Conservation (phyloP, 1,139 yeast genomes). For the Candida frijolesensis region DNA sequence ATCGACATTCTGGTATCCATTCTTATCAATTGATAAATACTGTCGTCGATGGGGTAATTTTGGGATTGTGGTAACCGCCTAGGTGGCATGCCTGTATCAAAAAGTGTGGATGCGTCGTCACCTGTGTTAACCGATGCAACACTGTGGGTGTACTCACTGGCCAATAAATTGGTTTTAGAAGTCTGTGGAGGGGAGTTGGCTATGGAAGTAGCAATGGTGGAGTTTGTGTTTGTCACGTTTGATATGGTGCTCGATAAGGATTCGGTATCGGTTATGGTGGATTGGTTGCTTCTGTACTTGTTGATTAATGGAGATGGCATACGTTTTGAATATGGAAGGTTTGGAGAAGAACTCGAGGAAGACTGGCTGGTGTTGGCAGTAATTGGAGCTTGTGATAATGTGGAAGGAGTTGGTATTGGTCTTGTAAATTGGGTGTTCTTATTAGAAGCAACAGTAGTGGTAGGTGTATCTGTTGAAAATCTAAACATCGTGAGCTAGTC, state of each 20-base stretch:
- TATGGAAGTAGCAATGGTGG: constrained; percentile 3
- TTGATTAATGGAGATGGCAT: background rate
- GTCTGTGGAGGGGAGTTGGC: background rate
- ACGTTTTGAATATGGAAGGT: background rate
- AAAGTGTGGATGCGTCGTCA: background rate
- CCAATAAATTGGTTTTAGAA: background rate
- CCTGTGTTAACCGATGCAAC: background rate
- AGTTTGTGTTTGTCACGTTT: background rate
- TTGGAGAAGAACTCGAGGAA: background rate
- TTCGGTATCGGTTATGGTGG: background rate
- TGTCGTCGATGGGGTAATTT: background rate
- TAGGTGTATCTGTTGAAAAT: background rate
- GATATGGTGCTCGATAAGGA: background rate
- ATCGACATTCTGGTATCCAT: constrained; percentile 54
- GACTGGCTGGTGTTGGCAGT: background rate
- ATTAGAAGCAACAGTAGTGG: background rate
- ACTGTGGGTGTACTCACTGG: background rate
- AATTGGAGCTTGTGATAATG: background rate
- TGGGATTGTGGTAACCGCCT: background rate
- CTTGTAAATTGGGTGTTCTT: background rate
- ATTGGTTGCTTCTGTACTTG: constrained; percentile 2
- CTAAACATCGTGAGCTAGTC: background rate
- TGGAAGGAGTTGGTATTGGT: background rate
- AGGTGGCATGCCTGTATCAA: background rate
- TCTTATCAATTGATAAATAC: constrained; percentile 35